phyloP scores from a whole-genome alignment of 306 rosid species.

The Glycine tomentella region DNA sequence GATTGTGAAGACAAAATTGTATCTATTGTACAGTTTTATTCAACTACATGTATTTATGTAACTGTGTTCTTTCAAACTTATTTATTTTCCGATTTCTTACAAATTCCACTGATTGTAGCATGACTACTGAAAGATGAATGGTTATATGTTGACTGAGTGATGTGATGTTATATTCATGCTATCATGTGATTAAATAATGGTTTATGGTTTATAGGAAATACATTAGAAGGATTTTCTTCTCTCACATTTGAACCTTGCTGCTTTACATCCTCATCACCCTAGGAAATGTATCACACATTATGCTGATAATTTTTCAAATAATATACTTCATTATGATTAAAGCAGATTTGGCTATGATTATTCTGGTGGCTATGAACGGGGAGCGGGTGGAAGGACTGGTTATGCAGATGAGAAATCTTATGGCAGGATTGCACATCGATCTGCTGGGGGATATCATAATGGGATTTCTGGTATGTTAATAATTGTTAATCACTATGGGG shows the following conservation, averaged over 20 bases:
- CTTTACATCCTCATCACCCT: background rate
- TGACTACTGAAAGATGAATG: background rate
- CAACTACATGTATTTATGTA: background rate
- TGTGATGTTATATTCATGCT: background rate
- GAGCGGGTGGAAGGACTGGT: constrained; percentile 77
- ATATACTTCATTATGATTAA: constrained; percentile 25
- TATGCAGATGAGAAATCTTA: constrained; percentile 76
- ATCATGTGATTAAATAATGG: background rate
- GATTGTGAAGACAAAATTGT: background rate
- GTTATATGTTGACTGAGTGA: constrained; percentile 11
- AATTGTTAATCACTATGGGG: constrained; percentile 23
- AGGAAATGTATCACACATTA: background rate
- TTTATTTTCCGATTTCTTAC: constrained; percentile 6
- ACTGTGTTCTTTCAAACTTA: constrained; percentile 13
- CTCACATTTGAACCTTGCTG: background rate
- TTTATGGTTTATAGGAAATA: background rate
- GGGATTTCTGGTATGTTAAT: constrained; percentile 67
- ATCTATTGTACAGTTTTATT: constrained; percentile 10
- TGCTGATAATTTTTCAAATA: background rate
- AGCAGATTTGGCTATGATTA: constrained; percentile 84
- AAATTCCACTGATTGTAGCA: constrained; percentile 19
- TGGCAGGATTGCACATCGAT: constrained; percentile 78
- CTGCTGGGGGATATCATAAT: constrained; percentile 73
- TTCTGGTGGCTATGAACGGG: constrained; percentile 85
- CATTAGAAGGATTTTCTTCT: background rate